Conservation (phyloP, 345 rosid genomes). For the Eucalyptus coolabah region DNA sequence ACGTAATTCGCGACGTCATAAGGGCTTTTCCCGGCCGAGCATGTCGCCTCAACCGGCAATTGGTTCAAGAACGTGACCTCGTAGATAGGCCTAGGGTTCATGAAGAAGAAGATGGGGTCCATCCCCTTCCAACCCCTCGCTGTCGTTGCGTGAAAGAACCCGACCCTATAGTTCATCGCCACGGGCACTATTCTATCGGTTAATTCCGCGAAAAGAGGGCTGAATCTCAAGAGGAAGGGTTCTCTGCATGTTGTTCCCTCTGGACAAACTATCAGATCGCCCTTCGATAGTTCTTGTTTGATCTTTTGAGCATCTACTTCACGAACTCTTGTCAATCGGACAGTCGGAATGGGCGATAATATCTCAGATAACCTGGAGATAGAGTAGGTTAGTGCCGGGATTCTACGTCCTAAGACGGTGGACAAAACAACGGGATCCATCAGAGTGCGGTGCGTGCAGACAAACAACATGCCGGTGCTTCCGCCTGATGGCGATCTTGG, state of each 20-base stretch:
- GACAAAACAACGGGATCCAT: constrained; percentile 86
- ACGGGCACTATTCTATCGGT: constrained; percentile 34
- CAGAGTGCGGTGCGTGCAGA: constrained; percentile 79
- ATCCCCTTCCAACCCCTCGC: constrained; percentile 21
- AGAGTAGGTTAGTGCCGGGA: constrained; percentile 87
- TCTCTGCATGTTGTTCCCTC: constrained; percentile 43
- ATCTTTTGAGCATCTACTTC: constrained; percentile 55
- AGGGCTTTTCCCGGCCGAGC: constrained; percentile 23
- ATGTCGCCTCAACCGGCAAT: constrained; percentile 22
- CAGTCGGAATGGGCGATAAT: constrained; percentile 78
- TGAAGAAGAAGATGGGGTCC: constrained; percentile 37
- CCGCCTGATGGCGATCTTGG: constrained; percentile 25
- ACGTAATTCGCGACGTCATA: constrained; percentile 80
- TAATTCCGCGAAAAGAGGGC: constrained; percentile 33
- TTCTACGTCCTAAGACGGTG: constrained; percentile 44
- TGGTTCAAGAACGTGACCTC: constrained; percentile 36
- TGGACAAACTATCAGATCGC: constrained; percentile 31
- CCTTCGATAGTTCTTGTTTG: constrained; percentile 21
- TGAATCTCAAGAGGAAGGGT: constrained; percentile 30
- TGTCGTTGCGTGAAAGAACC: constrained; percentile 35
- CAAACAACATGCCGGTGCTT: constrained; percentile 53
- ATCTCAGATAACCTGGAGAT: constrained; percentile 67
- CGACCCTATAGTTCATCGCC: constrained; percentile 58
- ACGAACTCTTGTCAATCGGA: constrained; percentile 58
- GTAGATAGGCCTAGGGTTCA: constrained; percentile 31